Base-by-base conservation (phyloP, 2,329 filamentous ascomycete species). In the Epichloe scottii region DNA sequence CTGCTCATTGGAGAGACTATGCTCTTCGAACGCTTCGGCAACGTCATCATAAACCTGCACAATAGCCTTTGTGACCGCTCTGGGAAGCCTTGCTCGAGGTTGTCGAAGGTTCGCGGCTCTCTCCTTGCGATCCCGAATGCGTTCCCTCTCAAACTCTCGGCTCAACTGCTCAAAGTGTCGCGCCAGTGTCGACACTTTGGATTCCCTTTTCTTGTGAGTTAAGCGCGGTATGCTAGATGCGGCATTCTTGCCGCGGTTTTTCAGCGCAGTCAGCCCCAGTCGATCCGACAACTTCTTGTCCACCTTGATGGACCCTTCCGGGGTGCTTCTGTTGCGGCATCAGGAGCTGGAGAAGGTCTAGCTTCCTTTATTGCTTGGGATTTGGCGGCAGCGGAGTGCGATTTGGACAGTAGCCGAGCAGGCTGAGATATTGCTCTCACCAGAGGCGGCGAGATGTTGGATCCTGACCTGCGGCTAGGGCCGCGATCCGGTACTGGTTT, bases 131-230 rank as follows among this genome's bases (percentile, higher is more conserved):
- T 97, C 91, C 46, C 87, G 84, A 58, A 94, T 79, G 43, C 93
- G 81, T 68, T 98, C 91, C 60, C 91, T 95, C 63, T 96, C 89
- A 58, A 98, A 98, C 62, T 98, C 94, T 23, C 90, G 84, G 59
- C 89, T 96, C 51, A 98, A 75, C 65, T 97, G 90, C 66, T 98
- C 94, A 63, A 98, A 97, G 65, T 97, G 93, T 59, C 88, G 88
- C 17, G 93, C 89, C 47, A 98, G 75, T n/a, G 84, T 89, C 8
- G 89, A 94, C 2, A 98, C 93, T 60, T 86, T 87, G 3, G 87
- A 81, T 49, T 84, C 78, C 57, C 82, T 84, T 58, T 78, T 82
- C 62, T 83, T 87, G 48, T 85, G 82, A 30, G 95, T 81, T 26
- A 93, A 93, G 34, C 93, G 82, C 30, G 90, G 90, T 54, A 98